phyloP scores from a whole-genome alignment of 176 grass and related monocot genomes.

The Carex cristatella region DNA sequence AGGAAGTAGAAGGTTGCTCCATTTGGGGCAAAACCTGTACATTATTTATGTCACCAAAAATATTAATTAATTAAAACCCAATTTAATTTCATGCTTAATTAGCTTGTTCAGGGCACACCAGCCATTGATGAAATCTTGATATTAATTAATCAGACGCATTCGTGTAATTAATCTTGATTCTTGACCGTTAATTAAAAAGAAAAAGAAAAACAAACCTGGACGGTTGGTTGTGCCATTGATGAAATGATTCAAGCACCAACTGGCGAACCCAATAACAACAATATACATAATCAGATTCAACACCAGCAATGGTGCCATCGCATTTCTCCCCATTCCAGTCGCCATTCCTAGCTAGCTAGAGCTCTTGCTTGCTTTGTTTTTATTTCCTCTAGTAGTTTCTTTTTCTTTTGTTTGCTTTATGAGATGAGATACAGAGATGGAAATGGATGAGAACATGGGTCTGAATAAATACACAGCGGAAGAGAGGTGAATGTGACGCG shows the following conservation, averaged over 20 bases:
- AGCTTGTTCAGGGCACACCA: neutral
- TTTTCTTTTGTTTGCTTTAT: neutral
- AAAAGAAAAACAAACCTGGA: slow-evolving; percentile 15
- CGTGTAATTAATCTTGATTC: neutral
- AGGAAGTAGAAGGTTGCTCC: slow-evolving; percentile 71
- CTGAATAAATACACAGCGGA: neutral
- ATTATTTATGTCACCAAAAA: too few relatives aligned
- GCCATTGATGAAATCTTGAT: too few relatives aligned
- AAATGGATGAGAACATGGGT: slow-evolving; percentile 7
- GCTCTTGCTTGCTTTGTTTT: neutral
- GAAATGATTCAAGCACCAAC: slow-evolving; percentile 51
- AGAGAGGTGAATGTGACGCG: neutral
- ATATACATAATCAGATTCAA: slow-evolving; percentile 62
- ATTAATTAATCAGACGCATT: neutral
- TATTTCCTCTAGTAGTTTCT: neutral
- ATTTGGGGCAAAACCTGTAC: slow-evolving; percentile 34
- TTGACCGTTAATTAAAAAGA: neutral
- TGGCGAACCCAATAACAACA: slow-evolving; percentile 44
- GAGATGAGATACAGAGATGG: neutral
- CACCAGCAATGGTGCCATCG: slow-evolving; percentile 47
- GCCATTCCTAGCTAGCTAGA: neutral
- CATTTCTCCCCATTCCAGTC: slow-evolving; percentile 28
- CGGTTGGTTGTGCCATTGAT: slow-evolving; percentile 42
- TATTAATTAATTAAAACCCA: neutral
- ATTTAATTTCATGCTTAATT: neutral